A percentile compares a stretch with the other conserved stretches of the same genome.
phyloP scores from a whole-genome alignment of 192 early-diverging fungal genomes.

The Pecoramyces ruminantium region DNA sequence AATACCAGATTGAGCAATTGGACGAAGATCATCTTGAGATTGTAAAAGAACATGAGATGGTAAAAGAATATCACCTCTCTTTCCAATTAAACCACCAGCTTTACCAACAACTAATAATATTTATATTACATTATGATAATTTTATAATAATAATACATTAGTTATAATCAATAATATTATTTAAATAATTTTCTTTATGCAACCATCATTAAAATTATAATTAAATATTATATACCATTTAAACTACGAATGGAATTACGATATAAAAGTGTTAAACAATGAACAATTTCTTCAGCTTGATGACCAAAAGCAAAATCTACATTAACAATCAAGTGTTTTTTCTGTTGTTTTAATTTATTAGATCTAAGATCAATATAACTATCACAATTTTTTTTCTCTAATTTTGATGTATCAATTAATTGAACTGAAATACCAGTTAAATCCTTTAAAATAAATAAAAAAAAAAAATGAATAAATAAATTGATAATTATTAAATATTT shows the following conservation, averaged over 20 bases:
- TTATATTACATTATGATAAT: no score
- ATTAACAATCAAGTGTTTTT: conserved; percentile 2
- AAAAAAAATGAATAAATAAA: no score
- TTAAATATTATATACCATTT: not conserved
- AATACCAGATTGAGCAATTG: conserved; percentile 1
- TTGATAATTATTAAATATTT: no score
- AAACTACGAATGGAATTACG: not conserved
- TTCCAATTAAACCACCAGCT: conserved; percentile 1
- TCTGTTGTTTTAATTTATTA: not conserved
- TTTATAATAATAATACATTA: no score
- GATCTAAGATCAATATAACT: not conserved
- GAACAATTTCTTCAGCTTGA: conserved; percentile 1
- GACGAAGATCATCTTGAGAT: not conserved
- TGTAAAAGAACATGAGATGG: conserved; percentile 1
- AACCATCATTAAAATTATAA: no score
- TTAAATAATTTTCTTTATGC: no score
- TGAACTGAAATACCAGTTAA: conserved; percentile 2
- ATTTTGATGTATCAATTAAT: conserved; percentile 1
- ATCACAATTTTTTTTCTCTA: not conserved
- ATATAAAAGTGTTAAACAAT: not conserved
- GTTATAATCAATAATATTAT: no score
- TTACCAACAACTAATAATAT: conserved; percentile 1
- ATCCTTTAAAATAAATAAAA: not conserved
- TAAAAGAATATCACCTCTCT: conserved; percentile 1
- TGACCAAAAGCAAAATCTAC: conserved; percentile 2